Base-by-base conservation (phyloP, 768 basidiomycete genomes). In the Serpula lacrymans region DNA sequence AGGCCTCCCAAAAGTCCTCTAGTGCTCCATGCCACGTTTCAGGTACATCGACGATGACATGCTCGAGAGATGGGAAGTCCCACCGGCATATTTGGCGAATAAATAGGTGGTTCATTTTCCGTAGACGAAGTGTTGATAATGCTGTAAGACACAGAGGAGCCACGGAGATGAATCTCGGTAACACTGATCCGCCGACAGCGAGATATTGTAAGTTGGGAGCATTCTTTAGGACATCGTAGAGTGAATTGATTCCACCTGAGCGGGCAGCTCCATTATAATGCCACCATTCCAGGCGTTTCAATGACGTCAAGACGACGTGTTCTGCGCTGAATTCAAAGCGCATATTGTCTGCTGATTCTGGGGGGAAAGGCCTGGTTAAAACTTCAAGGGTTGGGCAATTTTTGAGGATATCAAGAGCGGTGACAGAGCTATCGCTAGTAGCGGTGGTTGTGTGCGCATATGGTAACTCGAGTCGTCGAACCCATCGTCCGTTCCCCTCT, bases 281-380 rank as follows among this genome's bases (percentile, higher is more conserved):
- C 78, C 80, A 84, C 81, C 82, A 85, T 35, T 84, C 82, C 22
- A 86, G 68, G 20, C 81, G 75, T 31, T 71, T 74, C 28, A 86
- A 64, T 16, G 74, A 73, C 16, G 67, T 62, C 11, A 83, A 47
- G 3, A 70, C 53, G 3, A 78, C 57, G 39, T 59, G 64, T 11
- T 67, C 67, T 8, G 71, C 68, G 41, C 77, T 74, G 51, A 74
- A 78, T 20, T 81, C 75, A 58, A 75, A 84, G 24, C 59, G 64
- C 11, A 72, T 55, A 6, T 50, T 40, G 14, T 54, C 43, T 8
- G 57, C 56, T 3, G 55, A 5, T 14, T 37, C 45, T 23, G 50
- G 37, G 13, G 57, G 49, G 27, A 51, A 69, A 16, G 76, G 75
- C 16, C 83, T 68, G 37, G 77, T 65, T 14, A 84, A 74, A 6